These are phyloP conservation scores for Panaeolus cyanescens DNA, from an alignment of 768 basidiomycete genomes.

Conservation along the genomic window DNA sequence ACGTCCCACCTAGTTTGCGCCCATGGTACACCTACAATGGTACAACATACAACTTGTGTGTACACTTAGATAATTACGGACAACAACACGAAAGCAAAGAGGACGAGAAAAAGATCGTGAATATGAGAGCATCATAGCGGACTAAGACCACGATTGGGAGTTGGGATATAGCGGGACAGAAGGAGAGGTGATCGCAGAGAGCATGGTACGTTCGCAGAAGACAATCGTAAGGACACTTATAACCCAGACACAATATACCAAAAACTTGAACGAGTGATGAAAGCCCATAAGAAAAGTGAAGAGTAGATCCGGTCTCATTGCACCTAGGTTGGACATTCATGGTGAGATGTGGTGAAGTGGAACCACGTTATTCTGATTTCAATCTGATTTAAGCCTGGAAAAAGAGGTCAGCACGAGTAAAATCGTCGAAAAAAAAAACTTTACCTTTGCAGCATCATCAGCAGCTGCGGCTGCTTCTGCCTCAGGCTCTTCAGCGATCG, in stretches of 20 bases:
- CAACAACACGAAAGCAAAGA: slow-evolving; percentile 27
- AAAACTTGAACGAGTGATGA: not conserved
- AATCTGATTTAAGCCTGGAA: slow-evolving; percentile 13
- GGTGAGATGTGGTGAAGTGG: slow-evolving; percentile 2
- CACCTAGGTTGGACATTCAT: not conserved
- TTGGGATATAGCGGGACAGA: not conserved
- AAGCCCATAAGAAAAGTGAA: slow-evolving; percentile 10
- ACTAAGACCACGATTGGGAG: not conserved
- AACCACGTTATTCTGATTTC: not conserved
- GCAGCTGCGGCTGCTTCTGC: slow-evolving; percentile 43
- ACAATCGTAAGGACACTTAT: slow-evolving; percentile 13
- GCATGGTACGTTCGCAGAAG: slow-evolving; percentile 5
- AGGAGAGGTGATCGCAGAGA: slow-evolving; percentile 14
- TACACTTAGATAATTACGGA: slow-evolving; percentile 22
- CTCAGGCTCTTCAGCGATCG: slow-evolving; percentile 60
- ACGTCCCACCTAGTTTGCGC: slow-evolving; percentile 6
- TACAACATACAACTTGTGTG: slow-evolving; percentile 26
- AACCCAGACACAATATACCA: slow-evolving; percentile 18
- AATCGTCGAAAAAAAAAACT: not conserved
- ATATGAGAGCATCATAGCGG: slow-evolving; percentile 4
- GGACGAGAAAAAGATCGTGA: slow-evolving; percentile 5
- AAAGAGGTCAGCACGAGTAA: not conserved
- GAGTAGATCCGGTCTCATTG: not conserved
- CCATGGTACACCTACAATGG: slow-evolving; percentile 19
- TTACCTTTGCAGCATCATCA: slow-evolving; percentile 23